Evolutionary conservation across 2,329 filamentous ascomycete species (phyloP), one percentile per base, ranked within the genome.

Genomic region (Camillea tinctor): DNA sequence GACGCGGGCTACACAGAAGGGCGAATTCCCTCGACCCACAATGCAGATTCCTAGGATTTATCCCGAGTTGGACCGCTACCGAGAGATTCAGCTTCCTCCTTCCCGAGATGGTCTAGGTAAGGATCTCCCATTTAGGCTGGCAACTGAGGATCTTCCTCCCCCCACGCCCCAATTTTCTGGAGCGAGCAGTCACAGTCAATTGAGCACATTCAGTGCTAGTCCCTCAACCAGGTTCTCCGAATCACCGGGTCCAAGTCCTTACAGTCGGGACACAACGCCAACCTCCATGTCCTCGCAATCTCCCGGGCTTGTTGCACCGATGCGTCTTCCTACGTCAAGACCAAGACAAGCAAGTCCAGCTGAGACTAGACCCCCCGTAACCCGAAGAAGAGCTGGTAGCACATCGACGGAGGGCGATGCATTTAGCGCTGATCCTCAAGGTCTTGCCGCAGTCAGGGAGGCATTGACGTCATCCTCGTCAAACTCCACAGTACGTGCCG

Each of bases 211-310:
- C 56, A 92, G 89, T 62, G 85, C 81, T 22, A 92, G 89, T 60
- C 89, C 90, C 44, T 93, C 90, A 3, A 92, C 90, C 1, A 81
- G 88, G 62, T 92, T 90, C 68, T 91, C 89, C 1, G 90, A 87
- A 58, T 93, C 90, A 0, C 86, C 86, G 1, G 84, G 85, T 1
- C 86, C 88, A 11, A 85, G 88, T 1, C 77, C 86, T 4, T 93
- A 92, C 74, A 93, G 90, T 70, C 83, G 90, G 63, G 89, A 90
- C 60, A 92, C 90, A 0, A 93, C 90, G 2, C 90, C 90, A 6
- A 92, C 89, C 4, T 93, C 90, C 9, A 87, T 90, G 64, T 89
- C 88, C 7, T 93, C 90, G 1, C 88, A 89, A 67, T 93, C 89
- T 17, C 88, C 90, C 3, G 83, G 85, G 2, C 73, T 88, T 4